These are phyloP conservation scores for Solanum piurae DNA, from an alignment of 257 asterid genomes.

Conservation along the genomic window DNA sequence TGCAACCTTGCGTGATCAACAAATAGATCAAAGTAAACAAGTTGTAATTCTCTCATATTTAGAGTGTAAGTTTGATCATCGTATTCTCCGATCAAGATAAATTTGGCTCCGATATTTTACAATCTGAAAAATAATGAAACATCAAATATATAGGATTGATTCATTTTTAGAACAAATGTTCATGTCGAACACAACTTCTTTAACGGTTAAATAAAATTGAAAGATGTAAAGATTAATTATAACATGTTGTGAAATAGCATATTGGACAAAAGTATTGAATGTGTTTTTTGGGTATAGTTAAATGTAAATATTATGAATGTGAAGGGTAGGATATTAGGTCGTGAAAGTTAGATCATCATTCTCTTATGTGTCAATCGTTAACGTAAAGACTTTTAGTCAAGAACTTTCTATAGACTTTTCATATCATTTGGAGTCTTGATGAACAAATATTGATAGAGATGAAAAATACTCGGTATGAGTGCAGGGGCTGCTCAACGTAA, in stretches of 20 bases:
- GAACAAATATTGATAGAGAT: background rate
- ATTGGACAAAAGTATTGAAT: background rate
- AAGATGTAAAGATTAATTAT: background rate
- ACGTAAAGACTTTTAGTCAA: background rate
- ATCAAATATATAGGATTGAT: background rate
- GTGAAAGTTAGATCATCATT: background rate
- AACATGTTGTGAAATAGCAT: background rate
- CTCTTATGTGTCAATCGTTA: slow-evolving; percentile 1
- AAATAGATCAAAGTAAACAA: background rate
- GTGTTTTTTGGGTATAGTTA: background rate
- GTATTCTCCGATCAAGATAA: no score
- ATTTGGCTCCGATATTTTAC: background rate
- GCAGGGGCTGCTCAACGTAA: no score
- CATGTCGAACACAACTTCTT: background rate
- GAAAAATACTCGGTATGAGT: no score
- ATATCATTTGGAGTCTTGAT: rapidly evolving
- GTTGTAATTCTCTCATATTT: background rate
- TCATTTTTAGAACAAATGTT: background rate
- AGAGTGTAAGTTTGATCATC: no score
- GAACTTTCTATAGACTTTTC: background rate
- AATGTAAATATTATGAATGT: slow-evolving; percentile 3
- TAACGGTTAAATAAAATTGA: background rate
- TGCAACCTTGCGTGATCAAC: background rate
- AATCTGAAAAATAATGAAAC: background rate
- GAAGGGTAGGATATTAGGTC: background rate